Conservation (phyloP, 306 rosid species). For the Purshia tridentata region DNA sequence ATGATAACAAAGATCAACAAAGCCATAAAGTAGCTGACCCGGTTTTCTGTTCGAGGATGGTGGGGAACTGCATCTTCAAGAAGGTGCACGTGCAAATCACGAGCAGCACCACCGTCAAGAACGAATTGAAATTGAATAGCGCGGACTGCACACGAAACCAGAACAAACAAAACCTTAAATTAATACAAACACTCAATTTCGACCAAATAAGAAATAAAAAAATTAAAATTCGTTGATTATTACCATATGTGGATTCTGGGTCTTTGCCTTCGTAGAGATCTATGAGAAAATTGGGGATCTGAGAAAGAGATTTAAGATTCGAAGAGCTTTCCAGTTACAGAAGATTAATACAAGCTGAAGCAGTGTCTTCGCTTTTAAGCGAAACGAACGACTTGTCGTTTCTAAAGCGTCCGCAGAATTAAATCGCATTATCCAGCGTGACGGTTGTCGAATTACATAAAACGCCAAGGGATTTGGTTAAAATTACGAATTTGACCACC, state of each 20-base stretch:
- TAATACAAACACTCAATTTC: background rate
- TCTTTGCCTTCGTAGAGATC: slow-evolving; percentile 32
- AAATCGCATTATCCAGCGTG: background rate
- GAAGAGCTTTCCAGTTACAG: background rate
- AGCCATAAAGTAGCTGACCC: slow-evolving; percentile 41
- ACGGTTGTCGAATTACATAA: background rate
- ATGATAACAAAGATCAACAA: background rate
- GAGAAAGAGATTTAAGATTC: slow-evolving; percentile 7
- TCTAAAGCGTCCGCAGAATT: background rate
- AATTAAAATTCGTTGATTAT: background rate
- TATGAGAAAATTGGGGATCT: slow-evolving; percentile 1
- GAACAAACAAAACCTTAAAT: background rate
- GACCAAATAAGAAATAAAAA: background rate
- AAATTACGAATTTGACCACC: background rate
- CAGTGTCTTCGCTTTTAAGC: background rate
- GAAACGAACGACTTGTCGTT: slow-evolving; percentile 1
- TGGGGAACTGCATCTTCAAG: slow-evolving; percentile 80
- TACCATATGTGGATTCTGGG: slow-evolving; percentile 36
- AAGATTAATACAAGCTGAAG: background rate
- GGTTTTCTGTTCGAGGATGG: slow-evolving; percentile 68
- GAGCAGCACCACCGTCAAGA: slow-evolving; percentile 72
- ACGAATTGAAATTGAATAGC: slow-evolving; percentile 78
- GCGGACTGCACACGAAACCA: slow-evolving; percentile 54
- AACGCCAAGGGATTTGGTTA: background rate
- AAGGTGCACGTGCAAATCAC: slow-evolving; percentile 78